Base-by-base conservation (phyloP, 2,329 filamentous ascomycete genomes). In the Trichophyton equinum region DNA sequence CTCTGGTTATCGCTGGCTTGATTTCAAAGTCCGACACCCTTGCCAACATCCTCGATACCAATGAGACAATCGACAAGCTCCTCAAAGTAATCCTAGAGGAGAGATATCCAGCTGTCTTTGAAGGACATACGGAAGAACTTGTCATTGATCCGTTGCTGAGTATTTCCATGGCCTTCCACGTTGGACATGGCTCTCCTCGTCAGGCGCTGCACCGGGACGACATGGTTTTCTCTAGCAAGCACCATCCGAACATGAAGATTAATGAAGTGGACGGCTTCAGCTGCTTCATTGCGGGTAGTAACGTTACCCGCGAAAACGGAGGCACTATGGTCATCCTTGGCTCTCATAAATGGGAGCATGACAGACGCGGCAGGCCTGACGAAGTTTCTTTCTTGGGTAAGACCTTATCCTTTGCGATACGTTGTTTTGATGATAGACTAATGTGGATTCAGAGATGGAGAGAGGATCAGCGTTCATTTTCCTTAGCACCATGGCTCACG, bases 231-330 rank as follows among this genome's bases (percentile, higher is more conserved):
- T 57, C 55, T 18, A 57, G 55, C 30, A 57, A 30, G n/a, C 55
- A 57, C 55, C 55, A 20, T 8, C 55, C 55, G 2, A 33, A 57
- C 30, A 57, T 57, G 55, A 57, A 57, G 9, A 57, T 57, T 18
- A 57, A 57, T 42, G 55, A 57, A 57, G 55, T 57, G 18, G 55
- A 57, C 33, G 55, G 55, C 8, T 57, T 57, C 33, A 57, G 55
- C 30, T 57, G 55, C 33, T 57, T 57, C 22, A 15, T 57, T 40
- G 55, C 55, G 9, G 55, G 55, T 15, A 40, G 30, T 18, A 57
- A 20, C 9, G 22, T 57, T 15, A 57, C 55, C 4, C 55, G 55
- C 18, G 55, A 57, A 22, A 57, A 57, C 13, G 55, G 55, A 33
- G 55, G 55, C 15, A 57, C 55, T n/a, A 57, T 57, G 55, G 55